Percentiles rank a stretch among this genome's conserved stretches.
Evolutionary conservation across 2,329 filamentous ascomycete species (phyloP).

Genomic region (Paecilomyces fulvus): DNA sequence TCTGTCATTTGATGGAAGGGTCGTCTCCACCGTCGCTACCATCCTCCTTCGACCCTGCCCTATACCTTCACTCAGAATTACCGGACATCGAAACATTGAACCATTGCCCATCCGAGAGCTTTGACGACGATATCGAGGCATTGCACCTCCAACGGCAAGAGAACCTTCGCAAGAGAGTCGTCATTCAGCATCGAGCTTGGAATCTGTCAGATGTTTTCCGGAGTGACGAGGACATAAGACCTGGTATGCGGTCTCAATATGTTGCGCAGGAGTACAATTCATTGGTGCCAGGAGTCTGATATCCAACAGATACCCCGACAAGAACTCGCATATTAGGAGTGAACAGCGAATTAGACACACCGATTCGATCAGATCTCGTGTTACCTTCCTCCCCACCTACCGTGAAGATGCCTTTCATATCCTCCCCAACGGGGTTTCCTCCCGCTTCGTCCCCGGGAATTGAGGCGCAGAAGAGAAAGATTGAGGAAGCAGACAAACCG

Average conservation of each 20-base stretch:
- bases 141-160: conserved; percentile 25
- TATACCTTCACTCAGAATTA: conserved; percentile 42
- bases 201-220: conserved; percentile 34
- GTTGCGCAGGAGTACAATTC: background rate
- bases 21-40: conserved; percentile 28
- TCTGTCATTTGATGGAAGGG: conserved; percentile 5
- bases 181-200: conserved; percentile 37
- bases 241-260: conserved; percentile 15
- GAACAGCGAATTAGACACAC: conserved; percentile 7
- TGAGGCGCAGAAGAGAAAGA: conserved; percentile 34
- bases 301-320: conserved; percentile 29
- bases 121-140: conserved; percentile 34
- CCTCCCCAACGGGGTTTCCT: conserved; percentile 30
- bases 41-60: conserved; percentile 44
- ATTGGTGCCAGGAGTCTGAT: conserved; percentile 1
- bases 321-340: conserved; percentile 13
- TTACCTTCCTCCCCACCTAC: conserved; percentile 27
- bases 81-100: conserved; percentile 8
- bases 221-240: conserved; percentile 33
- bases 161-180: conserved; percentile 27
- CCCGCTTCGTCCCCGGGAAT: conserved; percentile 26
- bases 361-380: conserved; percentile 8
- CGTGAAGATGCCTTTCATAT: conserved; percentile 33
- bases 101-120: conserved; percentile 22
- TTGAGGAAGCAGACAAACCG: conserved; percentile 17